Conservation (phyloP, 306 rosid genomes). For the Cicer yamashitae region DNA sequence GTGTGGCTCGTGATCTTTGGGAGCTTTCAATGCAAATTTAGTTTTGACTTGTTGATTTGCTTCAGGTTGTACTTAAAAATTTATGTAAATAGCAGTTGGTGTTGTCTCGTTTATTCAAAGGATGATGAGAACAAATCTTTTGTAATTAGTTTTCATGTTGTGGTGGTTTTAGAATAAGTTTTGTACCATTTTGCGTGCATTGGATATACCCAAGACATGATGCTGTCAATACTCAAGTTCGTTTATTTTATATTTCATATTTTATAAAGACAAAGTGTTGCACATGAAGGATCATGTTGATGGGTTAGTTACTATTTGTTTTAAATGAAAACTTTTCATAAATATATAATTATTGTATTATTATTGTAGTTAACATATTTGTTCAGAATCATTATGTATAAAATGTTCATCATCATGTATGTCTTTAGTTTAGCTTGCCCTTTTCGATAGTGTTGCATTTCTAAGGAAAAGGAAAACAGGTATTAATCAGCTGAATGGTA, state of each 20-base stretch:
- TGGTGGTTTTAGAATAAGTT: constrained; percentile 49
- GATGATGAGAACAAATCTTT: constrained; percentile 42
- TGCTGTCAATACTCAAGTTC: constrained; percentile 37
- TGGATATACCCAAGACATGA: constrained; percentile 37
- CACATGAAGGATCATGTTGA: constrained; percentile 20
- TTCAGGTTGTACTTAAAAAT: constrained; percentile 47
- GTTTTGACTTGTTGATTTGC: constrained; percentile 50
- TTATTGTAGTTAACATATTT: background rate
- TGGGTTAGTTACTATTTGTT: constrained; percentile 19
- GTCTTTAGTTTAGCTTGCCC: constrained; percentile 4
- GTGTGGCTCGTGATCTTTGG: constrained; percentile 47
- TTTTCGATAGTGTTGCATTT: constrained; percentile 11
- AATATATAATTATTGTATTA: constrained; percentile 10
- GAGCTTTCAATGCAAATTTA: constrained; percentile 55
- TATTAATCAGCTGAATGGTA: constrained; percentile 27
- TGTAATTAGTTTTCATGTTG: constrained; percentile 47
- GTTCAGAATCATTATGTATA: constrained; percentile 15
- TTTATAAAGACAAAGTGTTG: constrained; percentile 3
- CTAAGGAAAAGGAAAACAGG: background rate
- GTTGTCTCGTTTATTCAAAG: constrained; percentile 43
- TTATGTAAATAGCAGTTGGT: constrained; percentile 54
- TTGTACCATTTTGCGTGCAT: constrained; percentile 30
- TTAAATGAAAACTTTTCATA: background rate
- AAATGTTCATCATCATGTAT: constrained; percentile 34
- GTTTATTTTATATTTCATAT: background rate